Conservation (phyloP, 1,284 basidiomycete genomes). For the Leccinum fuscescens region DNA sequence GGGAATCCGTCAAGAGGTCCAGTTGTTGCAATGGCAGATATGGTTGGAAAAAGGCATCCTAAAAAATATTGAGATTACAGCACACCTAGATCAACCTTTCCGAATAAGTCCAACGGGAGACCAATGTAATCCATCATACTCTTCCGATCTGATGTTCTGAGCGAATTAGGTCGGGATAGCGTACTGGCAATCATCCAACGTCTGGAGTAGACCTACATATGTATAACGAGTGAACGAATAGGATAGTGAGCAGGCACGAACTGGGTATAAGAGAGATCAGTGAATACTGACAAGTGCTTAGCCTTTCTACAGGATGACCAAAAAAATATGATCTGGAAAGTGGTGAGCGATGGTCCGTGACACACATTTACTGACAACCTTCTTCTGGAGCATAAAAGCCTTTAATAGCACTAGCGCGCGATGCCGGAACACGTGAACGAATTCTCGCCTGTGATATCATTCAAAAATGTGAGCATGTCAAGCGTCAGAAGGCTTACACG, state of each 20-base stretch:
- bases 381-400: conserved; percentile 89
- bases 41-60: conserved; percentile 96
- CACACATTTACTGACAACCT: conserved; percentile 44
- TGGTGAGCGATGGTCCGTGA: conserved; percentile 4
- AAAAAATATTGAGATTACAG: conserved; percentile 6
- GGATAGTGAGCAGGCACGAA: conserved; percentile 29
- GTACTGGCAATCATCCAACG: conserved; percentile 75
- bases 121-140: conserved; percentile 92
- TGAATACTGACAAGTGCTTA: conserved; percentile 98
- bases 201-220: conserved; percentile 72
- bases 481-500: conserved; percentile 47
- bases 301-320: conserved; percentile 93
- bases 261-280: conserved; percentile 83
- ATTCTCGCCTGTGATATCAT: conserved; percentile 60
- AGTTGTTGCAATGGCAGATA: conserved; percentile 96
- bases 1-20: conserved; percentile 79
- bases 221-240: conserved; percentile 1
- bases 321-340: conserved; percentile 86
- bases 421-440: conserved; percentile 93
- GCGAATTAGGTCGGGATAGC: conserved; percentile 71
- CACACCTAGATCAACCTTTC: conserved; percentile 49
- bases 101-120: conserved; percentile 85
- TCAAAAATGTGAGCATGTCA: not conserved
- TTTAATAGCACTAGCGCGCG: conserved; percentile 94
- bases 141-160: conserved; percentile 87